Evolutionary conservation across 106 monocot genomes (phyloP).

Genomic region (Acanthochlamys bracteata): DNA sequence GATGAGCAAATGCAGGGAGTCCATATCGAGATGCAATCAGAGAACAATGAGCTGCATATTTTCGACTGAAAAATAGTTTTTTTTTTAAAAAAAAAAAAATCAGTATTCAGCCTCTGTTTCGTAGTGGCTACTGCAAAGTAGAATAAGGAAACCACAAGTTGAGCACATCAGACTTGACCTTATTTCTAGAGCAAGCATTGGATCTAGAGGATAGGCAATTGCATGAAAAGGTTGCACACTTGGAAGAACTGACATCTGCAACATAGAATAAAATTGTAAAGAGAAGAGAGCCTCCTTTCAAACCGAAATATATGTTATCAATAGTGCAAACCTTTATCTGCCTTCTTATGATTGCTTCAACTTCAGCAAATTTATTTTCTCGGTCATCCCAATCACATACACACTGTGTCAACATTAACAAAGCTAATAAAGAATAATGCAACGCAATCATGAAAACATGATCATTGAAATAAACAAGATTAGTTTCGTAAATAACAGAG

Average conservation of each 20-base stretch:
- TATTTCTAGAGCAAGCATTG: constrained; percentile 85
- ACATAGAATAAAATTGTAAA: neutral
- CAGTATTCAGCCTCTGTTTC: no score
- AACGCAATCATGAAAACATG: neutral
- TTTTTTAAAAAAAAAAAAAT: neutral
- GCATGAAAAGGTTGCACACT: constrained; percentile 99
- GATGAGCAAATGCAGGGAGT: constrained; percentile 66
- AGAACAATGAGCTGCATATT: constrained; percentile 88
- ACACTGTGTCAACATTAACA: constrained; percentile 37
- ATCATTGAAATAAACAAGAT: neutral
- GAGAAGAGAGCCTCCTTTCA: neutral
- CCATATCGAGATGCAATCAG: constrained; percentile 81
- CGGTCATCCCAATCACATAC: constrained; percentile 94
- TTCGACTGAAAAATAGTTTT: constrained; percentile 37
- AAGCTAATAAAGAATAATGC: constrained; percentile 2
- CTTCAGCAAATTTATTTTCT: constrained; percentile 68
- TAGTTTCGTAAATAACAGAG: no score
- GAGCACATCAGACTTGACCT: constrained; percentile 39
- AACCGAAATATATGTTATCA: neutral
- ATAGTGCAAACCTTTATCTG: constrained; percentile 72
- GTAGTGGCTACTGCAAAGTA: no score
- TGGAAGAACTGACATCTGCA: constrained; percentile 63
- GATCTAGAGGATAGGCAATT: constrained; percentile 94
- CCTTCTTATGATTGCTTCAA: constrained; percentile 79
- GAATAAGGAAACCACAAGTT: no score